These are phyloP conservation scores for Cyclocybe aegerita DNA, from an alignment of 768 basidiomycete species.

Conservation along the genomic window DNA sequence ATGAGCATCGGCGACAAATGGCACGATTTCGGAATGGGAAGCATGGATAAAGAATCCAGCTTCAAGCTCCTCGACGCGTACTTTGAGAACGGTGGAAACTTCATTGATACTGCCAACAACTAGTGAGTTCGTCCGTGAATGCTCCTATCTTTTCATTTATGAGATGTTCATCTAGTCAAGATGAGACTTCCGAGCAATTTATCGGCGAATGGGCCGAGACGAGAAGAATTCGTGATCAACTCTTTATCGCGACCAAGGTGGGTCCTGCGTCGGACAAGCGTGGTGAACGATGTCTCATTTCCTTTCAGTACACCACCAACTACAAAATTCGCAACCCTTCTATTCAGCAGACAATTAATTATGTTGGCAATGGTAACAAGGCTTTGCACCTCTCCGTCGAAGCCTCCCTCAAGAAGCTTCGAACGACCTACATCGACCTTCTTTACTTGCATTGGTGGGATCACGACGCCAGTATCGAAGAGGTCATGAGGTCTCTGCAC, in stretches of 20 bases:
- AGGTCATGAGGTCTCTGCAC: constrained; percentile 57
- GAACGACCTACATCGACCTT: constrained; percentile 47
- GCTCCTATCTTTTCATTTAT: not conserved
- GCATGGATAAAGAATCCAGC: too few species aligned
- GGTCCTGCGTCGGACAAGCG: too few species aligned
- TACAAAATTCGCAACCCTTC: constrained; percentile 24
- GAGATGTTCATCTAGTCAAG: constrained; percentile 20
- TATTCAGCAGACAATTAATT: constrained; percentile 33
- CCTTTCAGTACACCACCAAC: constrained; percentile 31
- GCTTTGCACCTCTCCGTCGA: constrained; percentile 39
- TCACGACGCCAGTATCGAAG: constrained; percentile 48
- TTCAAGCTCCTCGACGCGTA: too few species aligned
- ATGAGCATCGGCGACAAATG: too few species aligned
- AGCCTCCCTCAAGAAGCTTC: constrained; percentile 45
- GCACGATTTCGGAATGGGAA: too few species aligned
- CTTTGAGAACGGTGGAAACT: too few species aligned
- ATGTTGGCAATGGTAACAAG: constrained; percentile 49
- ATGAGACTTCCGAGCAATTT: constrained; percentile 37
- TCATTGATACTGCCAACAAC: too few species aligned
- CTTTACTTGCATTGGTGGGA: constrained; percentile 54
- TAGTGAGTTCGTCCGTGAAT: too few species aligned
- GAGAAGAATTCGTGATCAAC: constrained; percentile 35
- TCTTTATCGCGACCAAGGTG: constrained; percentile 36
- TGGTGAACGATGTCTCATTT: too few species aligned
- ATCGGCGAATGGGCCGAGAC: constrained; percentile 44